Evolutionary conservation across 768 basidiomycete genomes (phyloP), one percentile per base, ranked within the genome.

Genomic region (Melanogaster broomeanus): DNA sequence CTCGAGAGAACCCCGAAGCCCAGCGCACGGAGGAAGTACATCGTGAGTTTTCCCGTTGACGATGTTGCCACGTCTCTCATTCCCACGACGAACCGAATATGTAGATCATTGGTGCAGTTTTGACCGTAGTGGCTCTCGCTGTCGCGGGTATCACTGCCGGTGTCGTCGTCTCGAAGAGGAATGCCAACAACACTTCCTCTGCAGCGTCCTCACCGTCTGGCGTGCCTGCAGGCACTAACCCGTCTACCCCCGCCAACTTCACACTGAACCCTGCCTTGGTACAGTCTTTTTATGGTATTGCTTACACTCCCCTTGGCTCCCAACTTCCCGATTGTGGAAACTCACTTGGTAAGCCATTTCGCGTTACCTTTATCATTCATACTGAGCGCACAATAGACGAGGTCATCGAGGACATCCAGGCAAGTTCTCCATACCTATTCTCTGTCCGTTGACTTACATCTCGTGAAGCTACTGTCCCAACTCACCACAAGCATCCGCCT

Each of bases 291-390:
- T 96, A 86, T 65, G 93, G 89, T 5, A 63, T 96, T 21, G 93
- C 93, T 0, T 96, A 96, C 68, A 93, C 91, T 1, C 93, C 93
- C 9, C 71, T 73, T 18, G 84, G 84, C 35, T 83, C 85, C n/a
- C 82, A 85, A 58, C 66, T 85, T 21, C 90, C 90, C 0, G 63
- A 79, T 30, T 93, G 90, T 58, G 86, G 85, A 10, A 85, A 78
- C 48, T 70, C 62, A 4, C 65, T 73, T 8, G 52, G 75, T 72
- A 22, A 46, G 77, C 64, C n/a, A 31, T 27, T 1, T 34, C 28
- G 3, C 21, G 10, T 27, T 21, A 8, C 6, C 24, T 8, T 8
- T 12, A 3, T 27, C 9, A 18, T 13, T 11, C 21, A 10, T 39
- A 38, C 52, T 62, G 10, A 57, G 30, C 16, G 6, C 11, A 31